Conservation (phyloP, 164 flowering plant genomes). For the Vitis cinerea region DNA sequence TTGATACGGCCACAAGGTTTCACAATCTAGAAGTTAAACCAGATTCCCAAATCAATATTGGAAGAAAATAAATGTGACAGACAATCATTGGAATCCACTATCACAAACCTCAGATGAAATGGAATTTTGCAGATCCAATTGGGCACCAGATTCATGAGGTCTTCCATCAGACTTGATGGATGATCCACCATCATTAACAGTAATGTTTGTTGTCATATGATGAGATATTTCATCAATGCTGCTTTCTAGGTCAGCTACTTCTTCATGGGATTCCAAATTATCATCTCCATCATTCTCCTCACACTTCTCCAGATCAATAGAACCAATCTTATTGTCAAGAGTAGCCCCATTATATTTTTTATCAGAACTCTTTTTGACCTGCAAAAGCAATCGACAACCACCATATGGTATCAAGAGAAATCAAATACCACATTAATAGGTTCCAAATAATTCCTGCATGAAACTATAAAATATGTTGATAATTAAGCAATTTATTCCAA, state of each 20-base stretch:
- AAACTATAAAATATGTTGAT: too few relatives aligned
- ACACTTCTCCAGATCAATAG: constrained; percentile 25
- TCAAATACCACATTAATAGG: too few relatives aligned
- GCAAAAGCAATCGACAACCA: constrained; percentile 23
- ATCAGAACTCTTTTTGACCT: constrained; percentile 56
- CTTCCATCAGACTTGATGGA: constrained; percentile 31
- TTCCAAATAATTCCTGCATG: too few relatives aligned
- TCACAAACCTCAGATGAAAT: constrained; percentile 62
- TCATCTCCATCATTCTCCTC: constrained; percentile 30
- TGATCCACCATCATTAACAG: constrained; percentile 25
- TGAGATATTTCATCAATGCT: constrained; percentile 42
- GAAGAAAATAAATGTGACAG: background rate
- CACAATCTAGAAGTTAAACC: constrained; percentile 45
- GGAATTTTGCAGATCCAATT: constrained; percentile 32
- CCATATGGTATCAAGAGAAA: background rate
- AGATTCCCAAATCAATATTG: constrained; percentile 6
- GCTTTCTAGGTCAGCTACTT: constrained; percentile 35
- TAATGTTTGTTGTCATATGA: constrained; percentile 30
- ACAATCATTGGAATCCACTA: constrained; percentile 6
- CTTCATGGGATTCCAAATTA: constrained; percentile 35
- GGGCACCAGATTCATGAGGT: constrained; percentile 23
- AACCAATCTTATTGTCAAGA: constrained; percentile 21
- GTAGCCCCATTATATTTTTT: constrained; percentile 27
- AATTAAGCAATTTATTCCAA: too few relatives aligned
- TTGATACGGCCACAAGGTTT: constrained; percentile 98